Evolutionary conservation across 2,329 filamentous ascomycete species (phyloP), one percentile per base, ranked within the genome.

Genomic region (Colletotrichum plurivorum): DNA sequence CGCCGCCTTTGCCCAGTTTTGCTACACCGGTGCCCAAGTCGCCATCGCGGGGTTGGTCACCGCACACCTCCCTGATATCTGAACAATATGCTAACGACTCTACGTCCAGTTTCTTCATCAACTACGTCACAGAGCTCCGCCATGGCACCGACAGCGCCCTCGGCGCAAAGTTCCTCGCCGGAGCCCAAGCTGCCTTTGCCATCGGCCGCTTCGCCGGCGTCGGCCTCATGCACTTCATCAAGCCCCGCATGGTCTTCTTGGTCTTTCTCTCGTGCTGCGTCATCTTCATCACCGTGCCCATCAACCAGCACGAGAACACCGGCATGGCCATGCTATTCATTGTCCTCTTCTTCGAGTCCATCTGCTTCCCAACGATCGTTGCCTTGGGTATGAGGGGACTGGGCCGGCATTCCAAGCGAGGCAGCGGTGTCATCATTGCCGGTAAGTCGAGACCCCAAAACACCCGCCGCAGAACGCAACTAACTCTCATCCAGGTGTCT

Each of bases 351-450:
- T 89, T 88, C 76, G 87, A 87, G 75, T 85, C 83, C 0, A 86
- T 87, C 72, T 86, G 85, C 76, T 90, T 90, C 77, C 86, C 88
- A 1, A 89, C 87, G 27, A 89, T 89, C 71, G 87, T 89, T 53
- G 86, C 87, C 0, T 79, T 89, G 6, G 85, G 86, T 0, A 87
- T 90, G 76, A 82, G 87, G 20, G 87, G 87, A 1, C 80, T 90
- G 1, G 93, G 93, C 6, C 87, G 90, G 18, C 91, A 95, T 80
- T 93, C 91, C 43, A 94, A 95, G 83, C 87, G 92, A 69, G 93
- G 93, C 1, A 90, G 89, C 2, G 92, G 92, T 1, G 83, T 86
- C 71, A 85, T 90, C 41, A 83, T 90, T 1, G 85, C 82, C 1
- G 85, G 87, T 87, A 0, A 83, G 67, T 45, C 2, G 31, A 12